These are phyloP conservation scores for Alloascoidea hylecoeti DNA, from an alignment of 805 yeast species.

Conservation along the genomic window DNA sequence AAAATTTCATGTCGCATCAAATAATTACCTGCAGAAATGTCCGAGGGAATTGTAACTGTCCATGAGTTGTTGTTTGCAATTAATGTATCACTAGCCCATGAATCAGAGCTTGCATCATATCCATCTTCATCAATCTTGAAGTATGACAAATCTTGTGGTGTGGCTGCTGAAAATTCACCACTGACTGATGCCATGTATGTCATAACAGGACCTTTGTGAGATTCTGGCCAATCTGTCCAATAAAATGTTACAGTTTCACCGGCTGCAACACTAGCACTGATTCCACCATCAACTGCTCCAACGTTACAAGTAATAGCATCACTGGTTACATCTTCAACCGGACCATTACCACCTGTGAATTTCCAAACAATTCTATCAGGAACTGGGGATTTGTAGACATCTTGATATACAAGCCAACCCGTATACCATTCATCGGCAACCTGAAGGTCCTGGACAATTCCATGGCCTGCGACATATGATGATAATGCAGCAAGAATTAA, in stretches of 20 bases:
- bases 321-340: conserved; percentile 6
- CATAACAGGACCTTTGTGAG: conserved; percentile 7
- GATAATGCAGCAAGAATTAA: not conserved
- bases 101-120: conserved; percentile 1
- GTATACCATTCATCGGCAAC: not conserved
- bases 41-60: conserved; percentile 5
- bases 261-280: conserved; percentile 5
- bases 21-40: conserved; percentile 7
- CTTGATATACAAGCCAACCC: not conserved
- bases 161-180: not conserved
- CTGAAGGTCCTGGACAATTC: not conserved
- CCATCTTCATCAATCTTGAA: conserved; percentile 7
- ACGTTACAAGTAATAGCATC: conserved; percentile 7
- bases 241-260: conserved; percentile 5
- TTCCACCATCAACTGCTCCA: conserved; percentile 4
- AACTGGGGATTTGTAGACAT: not conserved
- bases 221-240: conserved; percentile 4
- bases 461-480: not conserved
- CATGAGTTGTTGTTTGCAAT: conserved; percentile 6
- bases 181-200: conserved; percentile 7
- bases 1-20: conserved; percentile 7
- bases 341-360: conserved; percentile 4
- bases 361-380: conserved; percentile 1
- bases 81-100: conserved; percentile 7
- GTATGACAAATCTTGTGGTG: not conserved